Evolutionary conservation across 164 flowering plant species (phyloP).

Genomic region (Pachysandra terminalis): DNA sequence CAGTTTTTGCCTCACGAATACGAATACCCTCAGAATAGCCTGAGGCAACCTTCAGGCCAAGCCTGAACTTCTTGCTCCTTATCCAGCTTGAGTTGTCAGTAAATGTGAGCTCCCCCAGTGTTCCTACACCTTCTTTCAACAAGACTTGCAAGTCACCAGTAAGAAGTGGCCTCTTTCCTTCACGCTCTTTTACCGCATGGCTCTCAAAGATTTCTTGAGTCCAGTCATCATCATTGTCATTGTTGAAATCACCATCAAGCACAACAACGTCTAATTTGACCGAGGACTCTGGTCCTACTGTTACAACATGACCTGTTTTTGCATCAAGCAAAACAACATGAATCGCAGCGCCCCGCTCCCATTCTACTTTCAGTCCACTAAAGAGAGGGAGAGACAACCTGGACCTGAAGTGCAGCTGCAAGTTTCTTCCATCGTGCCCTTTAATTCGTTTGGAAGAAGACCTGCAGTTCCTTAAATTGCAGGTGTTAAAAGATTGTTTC

Average conservation of each 20-base stretch:
- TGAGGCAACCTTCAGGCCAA: constrained; percentile 80
- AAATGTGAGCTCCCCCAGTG: constrained; percentile 87
- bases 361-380: constrained; percentile 95
- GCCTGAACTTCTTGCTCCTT: constrained; percentile 88
- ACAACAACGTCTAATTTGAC: constrained; percentile 82
- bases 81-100: constrained; percentile 99
- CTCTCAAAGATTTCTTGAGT: constrained; percentile 79
- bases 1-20: constrained; percentile 92
- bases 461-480: constrained; percentile 35
- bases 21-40: constrained; percentile 72
- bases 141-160: constrained; percentile 82
- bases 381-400: constrained; percentile 81
- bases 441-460: constrained; percentile 74
- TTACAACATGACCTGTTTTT: constrained; percentile 54
- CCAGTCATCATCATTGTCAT: constrained; percentile 85
- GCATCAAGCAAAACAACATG: constrained; percentile 80
- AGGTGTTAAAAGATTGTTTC: neutral
- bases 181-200: constrained; percentile 91
- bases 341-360: constrained; percentile 89
- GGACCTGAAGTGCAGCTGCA: constrained; percentile 80
- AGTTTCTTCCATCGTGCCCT: constrained; percentile 79
- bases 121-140: constrained; percentile 89
- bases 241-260: constrained; percentile 96
- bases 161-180: constrained; percentile 92
- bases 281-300: constrained; percentile 78